Evolutionary conservation across 306 rosid species (phyloP), one percentile per base, ranked within the genome.

Genomic region (Prunus fruticosa): DNA sequence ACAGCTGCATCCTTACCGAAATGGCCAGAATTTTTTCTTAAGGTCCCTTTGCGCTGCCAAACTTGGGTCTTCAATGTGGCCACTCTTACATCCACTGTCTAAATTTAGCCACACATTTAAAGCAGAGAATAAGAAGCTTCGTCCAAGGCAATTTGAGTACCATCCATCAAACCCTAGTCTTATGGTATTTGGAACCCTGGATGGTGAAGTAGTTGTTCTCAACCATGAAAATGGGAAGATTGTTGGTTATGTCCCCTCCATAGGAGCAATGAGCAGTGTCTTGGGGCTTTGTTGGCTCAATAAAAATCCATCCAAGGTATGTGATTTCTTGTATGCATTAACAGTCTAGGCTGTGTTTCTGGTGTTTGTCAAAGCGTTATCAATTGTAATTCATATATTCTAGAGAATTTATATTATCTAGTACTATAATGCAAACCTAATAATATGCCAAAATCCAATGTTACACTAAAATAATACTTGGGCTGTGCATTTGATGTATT

Each of bases 281-380:
- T 80, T 91, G 84, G 96, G 96, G 53, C 96, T 91, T 69, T 88
- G 91, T 76, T 91, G 96, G 96, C 96, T 88, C 82, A 91, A 88
- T 77, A 88, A 82, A 76, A 81, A 79, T 84, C 96, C 91, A 22
- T 88, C 93, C 2, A 91, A 88, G 96, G 96, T 88, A 88, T 78
- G 60, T 72, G 71, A 58, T 57, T 54, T 53, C 60, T 78, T 57
- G 57, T 22, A n/a, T 53, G 70, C 15, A 41, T 41, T 38, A 50
- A 14, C 49, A 54, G n/a, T 18, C 25, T 71, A 49, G 34, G 14
- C 34, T 3, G 12, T 23, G 38, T 78, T 52, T 69, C 71, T 20
- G 4, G 5, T 61, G 32, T 22, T 45, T 4, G 19, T 38, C 43
- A 38, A 49, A 49, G 8, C 43, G 4, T 49, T 25, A 25, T 2